Evolutionary conservation across 352 stramenopile genomes (phyloP), one percentile per base, ranked within the genome.

Genomic region (Saprolegnia parasitica): DNA sequence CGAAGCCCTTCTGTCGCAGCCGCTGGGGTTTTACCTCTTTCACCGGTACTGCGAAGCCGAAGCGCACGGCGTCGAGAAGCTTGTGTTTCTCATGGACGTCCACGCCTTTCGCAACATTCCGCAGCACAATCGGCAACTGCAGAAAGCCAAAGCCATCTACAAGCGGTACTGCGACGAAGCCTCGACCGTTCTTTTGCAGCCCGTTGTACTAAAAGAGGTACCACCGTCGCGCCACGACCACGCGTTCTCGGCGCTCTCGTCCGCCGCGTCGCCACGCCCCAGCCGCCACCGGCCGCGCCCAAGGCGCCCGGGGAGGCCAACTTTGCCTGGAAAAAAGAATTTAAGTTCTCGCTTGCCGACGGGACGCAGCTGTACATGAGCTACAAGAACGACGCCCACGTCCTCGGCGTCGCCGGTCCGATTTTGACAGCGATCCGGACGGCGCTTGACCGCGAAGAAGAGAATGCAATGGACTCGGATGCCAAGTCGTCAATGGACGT

Each of bases 1-100:
- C 16, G 85, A 93, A 65, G 87, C 82, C 62, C 72, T 91, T 60
- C 72, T 93, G n/a, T 76, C 88, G 29, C 81, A 88, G 67, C 82
- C 85, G n/a, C 68, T 93, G 11, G 85, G 85, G 1, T 90, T 90
- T 50, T 93, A 93, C 71, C 89, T 93, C 50, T 83, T 93, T 58
- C 77, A 81, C 1, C 79, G 83, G 1, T 90, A 89, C 72, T 91
- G 85, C 65, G 80, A 90, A 46, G 73, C 78, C 23, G 81, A 93
- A 65, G 61, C 50, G 1, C 83, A 86, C 26, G 81, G 80, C 26
- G 77, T 79, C 26, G 58, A 76, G 21, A 90, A 90, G 54, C 70
- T 92, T 10, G 73, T 84, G 57, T 90, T 92, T 32, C 63, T 92
- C 18, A 76, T 87, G n/a, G 83, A 90, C 16, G 73, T 92, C n/a